Base-by-base conservation (phyloP, 176 grass and related monocot genomes). In the Dendrocalamus sinicus region DNA sequence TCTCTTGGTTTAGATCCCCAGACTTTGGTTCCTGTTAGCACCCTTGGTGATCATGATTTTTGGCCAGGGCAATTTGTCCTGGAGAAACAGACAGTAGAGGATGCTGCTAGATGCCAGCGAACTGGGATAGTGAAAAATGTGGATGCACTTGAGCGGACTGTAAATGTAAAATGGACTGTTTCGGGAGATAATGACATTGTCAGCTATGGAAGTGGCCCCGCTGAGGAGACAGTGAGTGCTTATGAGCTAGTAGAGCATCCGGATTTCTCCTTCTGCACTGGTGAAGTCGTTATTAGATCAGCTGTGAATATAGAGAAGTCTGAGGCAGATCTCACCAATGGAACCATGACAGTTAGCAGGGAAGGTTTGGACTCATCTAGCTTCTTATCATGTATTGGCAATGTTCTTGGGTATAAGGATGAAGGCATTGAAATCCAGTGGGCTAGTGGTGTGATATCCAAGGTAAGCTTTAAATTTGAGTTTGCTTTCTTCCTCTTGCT, bases 41-140 rank as follows among this genome's bases (percentile, higher is more conserved):
- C 93, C 82, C 78, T 94, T 66, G 94, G 92, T 73, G 94, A 99
- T 89, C 92, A 96, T 78, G 93, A 99, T 86, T 99, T 99, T 92
- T 99, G 93, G 91, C 96, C 93, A 17, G 94, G 78, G 14, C 96
- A 99, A 66, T 90, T 82, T 89, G 92, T 99, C 71, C 80, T 94
- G 35, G 96, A 99, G 66, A 96, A 94, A 72, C 24, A 88, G 64
- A 68, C 90, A 63, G 90, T 94, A 37, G 86, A 76, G 51, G 78
- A 88, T 24, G 40, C 58, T 72, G 80, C 59, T 40, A 74, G 48
- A 66, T 67, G 45, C 46, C 91, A 93, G 35, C 89, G 57, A 26
- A 71, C 87, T 58, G 96, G 92, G 67, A 86, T 94, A 81, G 96
- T 99, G 54, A 91, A n/a, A 86, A 89, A 88, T 72, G 90, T 99